Base-by-base conservation (phyloP, 768 basidiomycete species). In the Amanita pseudoporphyria region DNA sequence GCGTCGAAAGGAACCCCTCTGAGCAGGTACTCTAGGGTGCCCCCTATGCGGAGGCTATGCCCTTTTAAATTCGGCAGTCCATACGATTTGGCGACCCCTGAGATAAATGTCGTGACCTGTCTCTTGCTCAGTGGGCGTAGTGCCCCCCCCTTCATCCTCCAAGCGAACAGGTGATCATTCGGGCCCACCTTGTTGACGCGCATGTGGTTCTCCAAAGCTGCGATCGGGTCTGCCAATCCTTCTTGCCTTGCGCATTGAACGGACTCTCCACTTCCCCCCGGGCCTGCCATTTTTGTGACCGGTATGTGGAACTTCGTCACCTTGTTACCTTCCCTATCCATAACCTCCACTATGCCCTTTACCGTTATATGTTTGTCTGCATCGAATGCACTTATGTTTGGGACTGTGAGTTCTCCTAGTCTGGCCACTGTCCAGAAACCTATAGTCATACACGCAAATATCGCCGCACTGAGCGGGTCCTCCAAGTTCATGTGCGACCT, bases 21-120 rank as follows among this genome's bases (percentile, higher is more conserved):
- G 0, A 65, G 51, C 0, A 67, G 53, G 19, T 66, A 67, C 36
- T 62, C 56, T 0, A 66, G 53, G 0, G 61, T 62, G 0, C 61
- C 50, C 0, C 67, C 60, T 12, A 69, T 67, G 1, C 58, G 50
- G 3, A 67, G 53, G 13, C 60, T 56, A 47, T 70, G 68, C 1
- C 64, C 63, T 28, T 59, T 57, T 2, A 61, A n/a, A 31, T 31
- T 30, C 18, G 32, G 32, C 67, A 45, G 28, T 13, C 12, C 12
- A 4, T 32, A 28, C 19, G 9, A 3, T 18, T 45, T 45, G 1
- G 45, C 33, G 10, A 45, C 7, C 13, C 19, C 16, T 1, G 30
- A 14, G 45, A 45, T 31, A 14, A 19, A 32, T 2, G 9, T 9
- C 5, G 28, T 45, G 3, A 45, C 28, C n/a, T 45, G 28, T 18